Evolutionary conservation across 2,329 filamentous ascomycete species (phyloP), one percentile per base, ranked within the genome.

Genomic region (Colletotrichum navitas): DNA sequence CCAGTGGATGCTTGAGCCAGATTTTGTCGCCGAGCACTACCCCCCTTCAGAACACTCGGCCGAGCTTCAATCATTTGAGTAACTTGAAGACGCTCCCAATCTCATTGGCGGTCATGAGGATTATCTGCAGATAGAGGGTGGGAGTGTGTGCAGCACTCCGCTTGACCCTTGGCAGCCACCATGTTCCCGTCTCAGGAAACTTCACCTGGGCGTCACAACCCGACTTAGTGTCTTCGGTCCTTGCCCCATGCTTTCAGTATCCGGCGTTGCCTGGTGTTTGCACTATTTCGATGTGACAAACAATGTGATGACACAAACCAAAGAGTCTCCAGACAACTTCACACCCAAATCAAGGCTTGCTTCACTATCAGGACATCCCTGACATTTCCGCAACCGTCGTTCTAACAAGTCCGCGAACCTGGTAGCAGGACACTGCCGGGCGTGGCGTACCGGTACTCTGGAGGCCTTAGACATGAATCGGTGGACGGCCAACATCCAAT

Each of bases 231-330:
- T 63, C 49, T 49, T 10, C 55, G 36, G 47, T 32, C 36, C 56
- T 56, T 34, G 36, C 26, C 39, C 29, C 39, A 58, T 41, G 49
- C 56, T 49, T 49, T 26, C 60, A 64, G 49, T 55, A 21, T 26
- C 34, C 54, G 68, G 34, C 52, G 24, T 36, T 61, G 49, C 63
- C 47, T 34, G 41, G 52, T 29, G 26, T 47, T 61, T 55, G 66
- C 47, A 69, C 58, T 72, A 60, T 59, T 61, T 60, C 47, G 24
- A 54, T 64, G 69, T 55, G 61, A 63, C n/a, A 45, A 34, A 49
- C 26, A 56, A 45, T 62, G 56, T 41, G 52, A 68, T 24, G 61
- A 69, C 45, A 55, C 34, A 11, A 21, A n/a, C 63, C 39, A 26
- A 32, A 32, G 11, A 49, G n/a, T 54, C 34, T 68, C 32, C 7